Conservation (phyloP, 2,329 filamentous ascomycete genomes). For the Coniochaeta pulveracea region DNA sequence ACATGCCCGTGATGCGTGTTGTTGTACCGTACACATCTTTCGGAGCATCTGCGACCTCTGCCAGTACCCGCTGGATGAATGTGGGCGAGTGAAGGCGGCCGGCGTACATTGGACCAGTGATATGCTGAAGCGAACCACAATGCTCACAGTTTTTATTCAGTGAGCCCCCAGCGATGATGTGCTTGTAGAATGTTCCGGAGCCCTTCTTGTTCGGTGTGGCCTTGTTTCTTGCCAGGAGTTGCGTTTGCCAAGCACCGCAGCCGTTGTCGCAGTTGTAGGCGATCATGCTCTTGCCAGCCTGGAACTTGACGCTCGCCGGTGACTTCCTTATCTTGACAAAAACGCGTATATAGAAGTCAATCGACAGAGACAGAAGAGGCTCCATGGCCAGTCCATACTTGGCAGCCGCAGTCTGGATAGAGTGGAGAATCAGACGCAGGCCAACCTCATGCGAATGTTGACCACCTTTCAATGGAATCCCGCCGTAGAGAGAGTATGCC, state of each 20-base stretch:
- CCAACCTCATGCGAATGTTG: slow-evolving; percentile 81
- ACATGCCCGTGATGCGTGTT: slow-evolving; percentile 78
- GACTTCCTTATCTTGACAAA: slow-evolving; percentile 77
- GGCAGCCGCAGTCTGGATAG: slow-evolving; percentile 68
- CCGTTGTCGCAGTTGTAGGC: slow-evolving; percentile 85
- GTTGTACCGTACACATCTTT: slow-evolving; percentile 67
- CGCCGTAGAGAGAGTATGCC: slow-evolving; percentile 86
- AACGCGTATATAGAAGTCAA: slow-evolving; percentile 87
- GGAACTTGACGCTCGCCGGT: slow-evolving; percentile 78
- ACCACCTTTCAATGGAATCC: slow-evolving; percentile 77
- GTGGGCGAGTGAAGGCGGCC: slow-evolving; percentile 75
- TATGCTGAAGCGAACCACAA: slow-evolving; percentile 76
- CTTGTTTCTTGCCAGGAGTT: slow-evolving; percentile 63
- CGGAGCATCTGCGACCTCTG: slow-evolving; percentile 56
- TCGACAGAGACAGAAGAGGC: slow-evolving; percentile 82
- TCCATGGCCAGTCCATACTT: slow-evolving; percentile 83
- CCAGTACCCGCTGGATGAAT: slow-evolving; percentile 72
- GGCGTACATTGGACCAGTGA: slow-evolving; percentile 90
- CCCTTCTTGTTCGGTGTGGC: slow-evolving; percentile 59
- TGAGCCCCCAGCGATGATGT: slow-evolving; percentile 61
- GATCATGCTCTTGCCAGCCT: slow-evolving; percentile 84
- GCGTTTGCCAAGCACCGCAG: slow-evolving; percentile 84
- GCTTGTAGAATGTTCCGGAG: slow-evolving; percentile 62
- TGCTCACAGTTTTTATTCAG: slow-evolving; percentile 61
- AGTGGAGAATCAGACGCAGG: slow-evolving; percentile 73